A percentile compares a stretch with the other conserved stretches of the same genome.
Conservation (phyloP, 495 filamentous ascomycete genomes). For the Annulohypoxylon bovei region DNA sequence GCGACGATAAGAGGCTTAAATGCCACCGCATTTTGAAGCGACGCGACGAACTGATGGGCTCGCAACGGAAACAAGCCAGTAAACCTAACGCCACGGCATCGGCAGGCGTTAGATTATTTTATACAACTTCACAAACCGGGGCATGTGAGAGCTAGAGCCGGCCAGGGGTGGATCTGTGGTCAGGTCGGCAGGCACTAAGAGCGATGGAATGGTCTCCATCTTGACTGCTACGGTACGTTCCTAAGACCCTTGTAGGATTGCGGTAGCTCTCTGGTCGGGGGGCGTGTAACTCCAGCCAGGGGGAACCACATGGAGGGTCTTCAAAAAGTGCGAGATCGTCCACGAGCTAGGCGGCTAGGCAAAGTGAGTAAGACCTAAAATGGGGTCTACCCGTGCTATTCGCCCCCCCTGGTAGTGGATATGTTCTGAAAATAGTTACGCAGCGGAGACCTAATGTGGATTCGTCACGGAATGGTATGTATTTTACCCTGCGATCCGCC, state of each 20-base stretch:
- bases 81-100: constrained; percentile 19
- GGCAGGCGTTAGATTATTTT: constrained; percentile 35
- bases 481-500: constrained; percentile 27
- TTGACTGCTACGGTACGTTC: constrained; percentile 31
- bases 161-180: constrained; percentile 15
- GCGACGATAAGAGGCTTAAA: constrained; percentile 31
- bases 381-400: constrained; percentile 31
- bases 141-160: constrained; percentile 20
- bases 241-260: constrained; percentile 24
- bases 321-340: constrained; percentile 25
- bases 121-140: constrained; percentile 29
- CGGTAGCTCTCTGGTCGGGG: constrained; percentile 10
- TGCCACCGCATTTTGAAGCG: constrained; percentile 41
- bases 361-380: constrained; percentile 31
- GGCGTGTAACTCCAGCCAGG: constrained; percentile 34
- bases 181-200: constrained; percentile 11
- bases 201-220: constrained; percentile 33
- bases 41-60: constrained; percentile 19
- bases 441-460: constrained; percentile 20
- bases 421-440: constrained; percentile 29
- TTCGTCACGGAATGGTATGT: constrained; percentile 7
- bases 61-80: constrained; percentile 20
- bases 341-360: constrained; percentile 17
- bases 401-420: constrained; percentile 10
- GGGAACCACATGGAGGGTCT: constrained; percentile 25